Evolutionary conservation across 805 yeast species (phyloP), one percentile per base, ranked within the genome.

Genomic region (Kurtzmaniella fragi): DNA sequence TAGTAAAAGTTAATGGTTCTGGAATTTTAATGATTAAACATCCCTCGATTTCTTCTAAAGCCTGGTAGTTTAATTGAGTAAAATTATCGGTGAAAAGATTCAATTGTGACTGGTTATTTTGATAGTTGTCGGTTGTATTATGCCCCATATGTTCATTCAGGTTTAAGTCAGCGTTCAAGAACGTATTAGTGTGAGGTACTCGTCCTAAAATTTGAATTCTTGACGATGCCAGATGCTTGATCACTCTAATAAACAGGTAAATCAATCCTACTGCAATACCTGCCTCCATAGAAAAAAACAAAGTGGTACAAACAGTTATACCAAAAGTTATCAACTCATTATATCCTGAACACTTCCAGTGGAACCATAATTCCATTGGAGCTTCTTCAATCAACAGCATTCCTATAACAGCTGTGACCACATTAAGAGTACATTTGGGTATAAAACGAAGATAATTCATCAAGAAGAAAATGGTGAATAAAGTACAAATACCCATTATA

Each of bases 251-350:
- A 14, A 91, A 64, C 31, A 95, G 88, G 48, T 87, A 85, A 0
- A 78, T 77, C 35, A 86, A 79, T 0, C 99, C 98, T n/a, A 87
- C 74, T 2, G 84, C 79, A 35, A 93, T 87, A 1, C 99, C 98
- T 12, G 84, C 80, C 57, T 91, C 96, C 56, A 90, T 80, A 0
- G 97, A 88, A 57, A 61, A 66, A 42, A 65, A 64, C 16, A 67
- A 34, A 0, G 73, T 67, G 3, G 70, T 60, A 12, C 53, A 32
- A 3, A 68, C 70, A 3, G 73, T 68, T 4, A 65, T 64, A 5
- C 47, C 57, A 46, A 67, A 68, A 3, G 73, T 68, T 5, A 77
- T 56, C 3, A 91, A 56, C 52, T 91, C 99, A 51, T 79, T 78
- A 60, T 77, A 85, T 0, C 97, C 96, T 16, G 71, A 66, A 5